These are phyloP conservation scores for Lindgomyces ingoldianus DNA, from an alignment of 495 filamentous ascomycete species.

Conservation along the genomic window DNA sequence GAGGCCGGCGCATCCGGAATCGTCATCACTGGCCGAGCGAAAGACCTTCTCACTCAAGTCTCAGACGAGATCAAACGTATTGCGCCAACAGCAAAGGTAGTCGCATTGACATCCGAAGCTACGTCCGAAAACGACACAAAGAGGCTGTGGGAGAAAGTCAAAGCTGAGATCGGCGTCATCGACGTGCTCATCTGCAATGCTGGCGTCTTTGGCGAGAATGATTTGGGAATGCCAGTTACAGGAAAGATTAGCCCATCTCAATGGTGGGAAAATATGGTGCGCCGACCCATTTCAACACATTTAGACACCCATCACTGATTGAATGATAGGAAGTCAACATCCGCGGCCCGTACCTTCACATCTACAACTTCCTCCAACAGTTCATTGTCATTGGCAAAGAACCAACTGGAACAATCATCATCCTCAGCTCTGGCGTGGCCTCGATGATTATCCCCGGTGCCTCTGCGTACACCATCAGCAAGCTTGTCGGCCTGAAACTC, in stretches of 20 bases:
- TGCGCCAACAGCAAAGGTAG: conserved; percentile 15
- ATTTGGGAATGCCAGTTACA: conserved; percentile 5
- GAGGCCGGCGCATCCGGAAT: conserved; percentile 18
- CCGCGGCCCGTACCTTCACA: conserved; percentile 25
- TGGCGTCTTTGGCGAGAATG: conserved; percentile 13
- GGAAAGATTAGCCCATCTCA: conserved; percentile 9
- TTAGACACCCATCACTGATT: not conserved
- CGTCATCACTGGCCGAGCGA: conserved; percentile 13
- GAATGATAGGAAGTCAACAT: conserved; percentile 30
- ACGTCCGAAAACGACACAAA: conserved; percentile 13
- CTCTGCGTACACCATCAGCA: conserved; percentile 23
- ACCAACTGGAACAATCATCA: conserved; percentile 24
- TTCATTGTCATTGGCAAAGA: conserved; percentile 2
- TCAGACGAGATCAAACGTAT: conserved; percentile 12
- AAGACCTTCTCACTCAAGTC: conserved; percentile 4
- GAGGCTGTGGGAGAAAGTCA: conserved; percentile 19
- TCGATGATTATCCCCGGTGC: conserved; percentile 6
- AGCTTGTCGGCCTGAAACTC: conserved; percentile 1
- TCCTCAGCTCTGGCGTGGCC: conserved; percentile 22
- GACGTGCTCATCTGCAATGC: conserved; percentile 34
- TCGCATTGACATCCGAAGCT: conserved; percentile 13
- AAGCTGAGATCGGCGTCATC: conserved; percentile 19
- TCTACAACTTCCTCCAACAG: conserved; percentile 25
- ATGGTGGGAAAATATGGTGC: conserved; percentile 35
- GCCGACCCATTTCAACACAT: too few relatives aligned